These are phyloP conservation scores for Podaxis sp. DNA, from an alignment of 768 basidiomycete species.

Conservation along the genomic window DNA sequence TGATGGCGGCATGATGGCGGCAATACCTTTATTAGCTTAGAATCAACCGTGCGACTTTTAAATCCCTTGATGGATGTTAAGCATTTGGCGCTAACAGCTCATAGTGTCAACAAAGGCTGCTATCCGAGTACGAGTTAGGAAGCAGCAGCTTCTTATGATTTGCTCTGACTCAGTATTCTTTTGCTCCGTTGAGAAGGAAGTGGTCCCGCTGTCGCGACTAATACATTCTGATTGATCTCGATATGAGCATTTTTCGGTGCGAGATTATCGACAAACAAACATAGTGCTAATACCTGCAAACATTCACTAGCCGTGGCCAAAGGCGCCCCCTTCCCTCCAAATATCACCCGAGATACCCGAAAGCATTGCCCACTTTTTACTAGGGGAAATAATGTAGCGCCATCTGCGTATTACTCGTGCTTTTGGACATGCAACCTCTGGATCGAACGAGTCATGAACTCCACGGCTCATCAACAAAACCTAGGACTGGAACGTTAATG, in stretches of 20 bases:
- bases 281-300: not conserved
- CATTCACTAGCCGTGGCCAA: not conserved
- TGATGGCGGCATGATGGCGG: not conserved
- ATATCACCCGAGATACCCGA: too few relatives aligned
- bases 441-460: too few relatives aligned
- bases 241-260: not conserved
- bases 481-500: too few relatives aligned
- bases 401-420: too few relatives aligned
- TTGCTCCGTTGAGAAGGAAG: not conserved
- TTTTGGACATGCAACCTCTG: too few relatives aligned
- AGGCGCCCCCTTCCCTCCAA: not conserved
- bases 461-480: too few relatives aligned
- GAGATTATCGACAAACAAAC: not conserved
- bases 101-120: not conserved
- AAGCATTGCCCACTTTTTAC: too few relatives aligned
- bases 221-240: not conserved
- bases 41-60: not conserved
- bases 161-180: not conserved
- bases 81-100: not conserved
- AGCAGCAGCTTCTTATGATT: constrained; percentile 1
- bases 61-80: constrained; percentile 10
- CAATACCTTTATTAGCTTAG: not conserved
- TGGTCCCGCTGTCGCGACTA: not conserved
- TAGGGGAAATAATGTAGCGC: too few relatives aligned
- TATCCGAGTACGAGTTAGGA: not conserved